These are phyloP conservation scores for Pythium oligandrum DNA, from an alignment of 352 stramenopile genomes.

Conservation along the genomic window DNA sequence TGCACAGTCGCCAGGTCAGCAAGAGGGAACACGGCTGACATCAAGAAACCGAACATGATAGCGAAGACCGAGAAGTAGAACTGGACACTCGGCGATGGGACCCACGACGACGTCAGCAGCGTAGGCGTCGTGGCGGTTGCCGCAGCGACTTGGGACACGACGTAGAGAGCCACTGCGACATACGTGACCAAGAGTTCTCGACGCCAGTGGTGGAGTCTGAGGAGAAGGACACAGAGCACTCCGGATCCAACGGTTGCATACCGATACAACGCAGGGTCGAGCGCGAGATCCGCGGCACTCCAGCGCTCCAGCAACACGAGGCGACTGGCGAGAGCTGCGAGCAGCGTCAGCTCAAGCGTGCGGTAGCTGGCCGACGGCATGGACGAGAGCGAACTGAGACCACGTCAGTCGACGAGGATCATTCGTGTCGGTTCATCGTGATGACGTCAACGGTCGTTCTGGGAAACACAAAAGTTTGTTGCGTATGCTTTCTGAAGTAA, in stretches of 20 bases:
- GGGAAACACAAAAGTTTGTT: no score
- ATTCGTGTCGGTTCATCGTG: no score
- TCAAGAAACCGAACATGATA: constrained; percentile 1
- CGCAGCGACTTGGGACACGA: background rate
- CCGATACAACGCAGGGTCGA: no score
- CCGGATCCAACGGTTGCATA: no score
- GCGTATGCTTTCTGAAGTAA: no score
- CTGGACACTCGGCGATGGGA: no score
- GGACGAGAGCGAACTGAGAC: background rate
- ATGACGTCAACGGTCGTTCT: no score
- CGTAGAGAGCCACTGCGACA: background rate
- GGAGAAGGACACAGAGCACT: constrained; percentile 1
- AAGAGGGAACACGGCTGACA: constrained; percentile 45
- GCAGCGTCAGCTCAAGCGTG: constrained; percentile 2
- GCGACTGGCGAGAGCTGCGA: background rate
- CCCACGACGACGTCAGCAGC: no score
- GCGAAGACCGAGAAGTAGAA: background rate
- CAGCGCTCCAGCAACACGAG: background rate
- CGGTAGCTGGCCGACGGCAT: constrained; percentile 8
- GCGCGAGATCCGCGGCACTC: no score
- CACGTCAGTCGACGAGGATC: no score
- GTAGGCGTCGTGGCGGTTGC: no score
- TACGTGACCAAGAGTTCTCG: constrained; percentile 10
- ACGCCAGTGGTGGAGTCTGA: constrained; percentile 8
- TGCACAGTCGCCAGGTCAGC: constrained; percentile 38